Evolutionary conservation across 2,329 filamentous ascomycete species (phyloP).

Genomic region (Phialophora tarda): DNA sequence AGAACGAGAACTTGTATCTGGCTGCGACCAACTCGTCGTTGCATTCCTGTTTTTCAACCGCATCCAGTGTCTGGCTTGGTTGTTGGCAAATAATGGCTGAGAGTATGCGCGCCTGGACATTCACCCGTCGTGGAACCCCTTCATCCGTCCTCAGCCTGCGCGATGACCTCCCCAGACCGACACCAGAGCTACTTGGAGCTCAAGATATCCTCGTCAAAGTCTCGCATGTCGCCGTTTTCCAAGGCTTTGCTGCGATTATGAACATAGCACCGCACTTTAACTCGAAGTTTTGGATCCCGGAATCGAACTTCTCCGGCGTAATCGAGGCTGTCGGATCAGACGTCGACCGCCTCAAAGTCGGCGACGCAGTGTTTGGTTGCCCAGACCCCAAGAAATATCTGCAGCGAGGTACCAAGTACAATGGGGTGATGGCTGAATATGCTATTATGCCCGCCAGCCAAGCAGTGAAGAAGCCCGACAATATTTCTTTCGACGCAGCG

Average conservation of each 20-base stretch:
- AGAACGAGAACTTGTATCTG: background rate
- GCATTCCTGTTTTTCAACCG: background rate
- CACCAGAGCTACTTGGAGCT: slow-evolving; percentile 6
- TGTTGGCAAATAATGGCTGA: background rate
- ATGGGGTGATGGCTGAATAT: slow-evolving; percentile 25
- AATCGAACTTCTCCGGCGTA: slow-evolving; percentile 23
- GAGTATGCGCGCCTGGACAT: slow-evolving; percentile 29
- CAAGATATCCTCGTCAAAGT: slow-evolving; percentile 31
- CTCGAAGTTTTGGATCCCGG: slow-evolving; percentile 27
- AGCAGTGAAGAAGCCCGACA: slow-evolving; percentile 16
- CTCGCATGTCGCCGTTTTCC: slow-evolving; percentile 21
- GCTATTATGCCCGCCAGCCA: slow-evolving; percentile 10
- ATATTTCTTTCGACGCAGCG: slow-evolving; percentile 17
- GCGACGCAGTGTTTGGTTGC: slow-evolving; percentile 26
- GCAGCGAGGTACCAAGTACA: slow-evolving; percentile 7
- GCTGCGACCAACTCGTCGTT: background rate
- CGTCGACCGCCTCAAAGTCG: background rate
- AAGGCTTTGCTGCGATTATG: slow-evolving; percentile 16
- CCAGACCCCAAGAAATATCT: slow-evolving; percentile 18
- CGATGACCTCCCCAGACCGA: slow-evolving; percentile 23
- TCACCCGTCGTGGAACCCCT: slow-evolving; percentile 19
- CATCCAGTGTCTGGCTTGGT: background rate
- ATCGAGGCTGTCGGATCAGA: slow-evolving; percentile 13
- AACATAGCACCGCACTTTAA: slow-evolving; percentile 22
- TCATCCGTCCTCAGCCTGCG: slow-evolving; percentile 24